Evolutionary conservation across 1,284 basidiomycete species (phyloP).

Genomic region (Fomes fomentarius): DNA sequence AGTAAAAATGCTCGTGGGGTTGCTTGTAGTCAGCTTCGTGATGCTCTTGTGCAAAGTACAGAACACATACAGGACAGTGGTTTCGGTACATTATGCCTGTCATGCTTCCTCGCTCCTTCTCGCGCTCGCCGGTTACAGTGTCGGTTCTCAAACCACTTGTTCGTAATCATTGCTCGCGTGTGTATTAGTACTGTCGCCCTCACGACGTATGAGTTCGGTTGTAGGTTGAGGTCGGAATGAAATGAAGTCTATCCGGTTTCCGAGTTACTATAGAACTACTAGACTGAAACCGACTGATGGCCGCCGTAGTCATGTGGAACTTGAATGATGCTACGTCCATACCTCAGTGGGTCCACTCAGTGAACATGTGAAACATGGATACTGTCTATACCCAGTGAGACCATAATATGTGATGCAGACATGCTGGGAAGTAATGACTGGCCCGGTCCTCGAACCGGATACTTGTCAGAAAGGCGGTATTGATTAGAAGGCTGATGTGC

Average conservation of each 20-base stretch:
- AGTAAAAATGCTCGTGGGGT: not conserved
- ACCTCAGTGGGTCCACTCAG: not conserved
- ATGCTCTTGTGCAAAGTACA: not conserved
- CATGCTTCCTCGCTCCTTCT: not conserved
- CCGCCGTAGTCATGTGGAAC: too few relatives aligned
- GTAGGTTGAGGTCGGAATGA: not conserved
- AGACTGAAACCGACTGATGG: not conserved
- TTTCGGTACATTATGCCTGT: too few relatives aligned
- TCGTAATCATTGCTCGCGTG: not conserved
- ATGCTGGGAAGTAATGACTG: too few relatives aligned
- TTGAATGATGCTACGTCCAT: too few relatives aligned
- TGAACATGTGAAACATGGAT: not conserved
- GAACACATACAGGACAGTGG: too few relatives aligned
- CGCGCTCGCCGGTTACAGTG: not conserved
- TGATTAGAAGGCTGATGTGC: constrained; percentile 2
- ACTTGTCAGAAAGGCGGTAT: constrained; percentile 6
- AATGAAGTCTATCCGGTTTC: too few relatives aligned
- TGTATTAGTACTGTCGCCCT: constrained; percentile 3
- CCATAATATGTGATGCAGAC: too few relatives aligned
- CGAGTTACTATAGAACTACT: too few relatives aligned
- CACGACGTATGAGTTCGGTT: constrained; percentile 1
- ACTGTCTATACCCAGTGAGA: not conserved
- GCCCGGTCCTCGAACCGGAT: not conserved
- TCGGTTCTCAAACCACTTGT: not conserved
- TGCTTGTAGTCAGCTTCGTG: not conserved